phyloP scores from a whole-genome alignment of 2,329 filamentous ascomycete species.

The Colletotrichum endophyticum region DNA sequence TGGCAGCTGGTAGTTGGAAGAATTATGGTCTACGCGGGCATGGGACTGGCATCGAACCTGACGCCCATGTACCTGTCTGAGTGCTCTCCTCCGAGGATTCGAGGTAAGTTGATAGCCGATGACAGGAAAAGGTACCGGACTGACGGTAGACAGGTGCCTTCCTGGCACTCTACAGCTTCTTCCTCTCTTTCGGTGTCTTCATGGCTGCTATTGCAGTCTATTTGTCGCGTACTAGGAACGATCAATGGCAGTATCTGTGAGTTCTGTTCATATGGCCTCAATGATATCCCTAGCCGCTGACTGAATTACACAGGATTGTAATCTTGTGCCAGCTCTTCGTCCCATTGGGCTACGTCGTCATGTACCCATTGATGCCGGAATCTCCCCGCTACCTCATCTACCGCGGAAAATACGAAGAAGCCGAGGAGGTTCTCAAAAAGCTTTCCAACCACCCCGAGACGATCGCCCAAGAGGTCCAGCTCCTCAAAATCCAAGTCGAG shows the following conservation, averaged over 20 bases:
- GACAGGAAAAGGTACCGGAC: fast-evolving
- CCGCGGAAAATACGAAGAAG: neutral
- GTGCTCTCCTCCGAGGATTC: neutral
- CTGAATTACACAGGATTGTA: neutral
- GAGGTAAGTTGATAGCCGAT: neutral
- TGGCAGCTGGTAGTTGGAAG: conserved; percentile 13
- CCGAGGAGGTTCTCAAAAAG: neutral
- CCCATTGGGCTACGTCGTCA: neutral
- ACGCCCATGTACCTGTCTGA: neutral
- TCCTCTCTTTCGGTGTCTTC: neutral
- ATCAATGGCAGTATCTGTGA: neutral
- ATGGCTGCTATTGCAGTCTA: neutral
- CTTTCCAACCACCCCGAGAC: neutral
- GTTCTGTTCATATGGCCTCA: neutral
- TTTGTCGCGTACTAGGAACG: neutral
- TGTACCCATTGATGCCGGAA: neutral
- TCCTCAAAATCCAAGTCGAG: conserved; percentile 1
- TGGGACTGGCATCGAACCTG: neutral
- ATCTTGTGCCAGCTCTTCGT: neutral
- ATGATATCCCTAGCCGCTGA: neutral
- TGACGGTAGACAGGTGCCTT: neutral
- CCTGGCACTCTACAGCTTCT: conserved; percentile 2
- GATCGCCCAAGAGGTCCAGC: neutral
- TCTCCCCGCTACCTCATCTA: conserved; percentile 10
- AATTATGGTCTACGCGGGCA: conserved; percentile 5